phyloP scores from a whole-genome alignment of 306 rosid genomes.

The Cucumis sativus region Cucumber_9930_V3 NC_026660.2:18926001-18926500 shows the following conservation, averaged over 20 bases:
- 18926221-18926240: too few species aligned
- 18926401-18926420: neutral
- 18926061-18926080: neutral
- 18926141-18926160: neutral
- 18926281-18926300: neutral
- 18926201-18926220: neutral
- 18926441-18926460: neutral
- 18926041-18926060: neutral
- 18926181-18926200: neutral
- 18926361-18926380: neutral
- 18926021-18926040: neutral
- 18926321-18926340: neutral
- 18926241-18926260: neutral
- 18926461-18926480: neutral
- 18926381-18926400: neutral
- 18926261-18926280: neutral
- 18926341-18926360: too few species aligned
- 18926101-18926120: neutral
- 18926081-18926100: neutral
- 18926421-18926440: neutral
- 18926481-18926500: neutral
- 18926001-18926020: neutral
- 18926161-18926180: neutral
- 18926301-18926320: neutral
- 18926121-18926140: neutral